phyloP scores from a whole-genome alignment of 2,329 filamentous ascomycete genomes.

The Zasmidium citrigriseum region DNA sequence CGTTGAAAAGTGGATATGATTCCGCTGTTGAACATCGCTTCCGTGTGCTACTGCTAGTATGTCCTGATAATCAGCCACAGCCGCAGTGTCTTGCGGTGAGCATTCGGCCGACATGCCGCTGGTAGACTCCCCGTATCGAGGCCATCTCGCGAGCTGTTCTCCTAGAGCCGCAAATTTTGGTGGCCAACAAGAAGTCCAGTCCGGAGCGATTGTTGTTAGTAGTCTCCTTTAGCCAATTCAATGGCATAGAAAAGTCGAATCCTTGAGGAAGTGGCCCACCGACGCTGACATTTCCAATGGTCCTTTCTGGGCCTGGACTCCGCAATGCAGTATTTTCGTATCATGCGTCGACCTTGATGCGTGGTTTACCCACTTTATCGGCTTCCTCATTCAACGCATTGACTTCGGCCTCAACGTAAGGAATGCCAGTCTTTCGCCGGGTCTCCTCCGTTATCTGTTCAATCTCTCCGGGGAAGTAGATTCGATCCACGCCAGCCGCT shows the following conservation, averaged over 20 bases:
- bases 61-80: neutral
- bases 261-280: neutral
- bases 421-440: constrained; percentile 48
- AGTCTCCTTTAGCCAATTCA: neutral
- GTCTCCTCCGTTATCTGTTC: constrained; percentile 52
- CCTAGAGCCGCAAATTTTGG: too few species aligned
- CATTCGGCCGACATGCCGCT: neutral
- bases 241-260: neutral
- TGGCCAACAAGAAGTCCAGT: too few species aligned
- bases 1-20: neutral
- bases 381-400: constrained; percentile 54
- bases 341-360: constrained; percentile 10
- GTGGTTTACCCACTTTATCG: constrained; percentile 40
- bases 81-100: neutral
- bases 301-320: neutral
- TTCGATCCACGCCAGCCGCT: constrained; percentile 55
- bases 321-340: neutral
- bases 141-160: neutral
- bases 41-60: neutral
- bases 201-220: too few species aligned
- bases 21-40: neutral
- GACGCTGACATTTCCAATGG: neutral
- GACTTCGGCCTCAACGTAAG: constrained; percentile 51
- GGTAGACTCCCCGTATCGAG: neutral
- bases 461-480: constrained; percentile 61